phyloP scores from a whole-genome alignment of 805 yeast genomes.

The Kluyveromyces aestuarii region DNA sequence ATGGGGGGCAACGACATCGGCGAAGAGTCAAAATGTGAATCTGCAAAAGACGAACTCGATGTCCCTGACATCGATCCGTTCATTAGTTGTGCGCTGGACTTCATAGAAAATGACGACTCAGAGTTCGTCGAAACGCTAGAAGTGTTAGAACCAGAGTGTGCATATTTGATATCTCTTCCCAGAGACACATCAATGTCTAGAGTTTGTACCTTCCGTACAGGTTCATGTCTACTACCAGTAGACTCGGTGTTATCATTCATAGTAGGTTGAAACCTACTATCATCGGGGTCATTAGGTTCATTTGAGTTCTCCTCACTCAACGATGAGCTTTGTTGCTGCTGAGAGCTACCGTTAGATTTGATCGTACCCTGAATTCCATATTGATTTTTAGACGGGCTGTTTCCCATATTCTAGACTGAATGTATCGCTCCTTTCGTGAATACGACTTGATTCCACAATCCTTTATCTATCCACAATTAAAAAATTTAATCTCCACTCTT shows the following conservation, averaged over 20 bases:
- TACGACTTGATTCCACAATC: background rate
- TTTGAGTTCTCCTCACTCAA: slow-evolving; percentile 25
- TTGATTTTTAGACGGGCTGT: slow-evolving; percentile 47
- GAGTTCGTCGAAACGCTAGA: slow-evolving; percentile 5
- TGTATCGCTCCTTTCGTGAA: background rate
- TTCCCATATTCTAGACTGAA: slow-evolving; percentile 38
- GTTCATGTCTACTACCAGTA: slow-evolving; percentile 5
- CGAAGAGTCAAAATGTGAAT: slow-evolving; percentile 2
- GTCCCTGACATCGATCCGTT: background rate
- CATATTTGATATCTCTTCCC: slow-evolving; percentile 21
- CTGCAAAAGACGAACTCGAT: background rate
- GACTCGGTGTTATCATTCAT: slow-evolving; percentile 13
- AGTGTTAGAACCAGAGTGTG: slow-evolving; percentile 4
- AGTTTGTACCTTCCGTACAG: slow-evolving; percentile 15
- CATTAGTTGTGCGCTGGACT: background rate
- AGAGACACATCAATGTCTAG: slow-evolving; percentile 28
- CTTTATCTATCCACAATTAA: background rate
- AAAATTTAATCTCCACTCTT: slow-evolving; percentile 1
- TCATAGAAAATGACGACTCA: slow-evolving; percentile 3
- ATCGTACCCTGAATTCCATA: slow-evolving; percentile 32
- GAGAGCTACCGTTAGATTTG: slow-evolving; percentile 13
- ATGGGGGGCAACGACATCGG: slow-evolving; percentile 8
- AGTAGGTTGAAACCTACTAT: slow-evolving; percentile 36
- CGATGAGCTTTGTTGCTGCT: slow-evolving; percentile 23
- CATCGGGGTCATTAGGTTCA: slow-evolving; percentile 39